A percentile compares a stretch with the other conserved stretches of the same genome.
phyloP scores from a whole-genome alignment of 148 eudicot genomes.

The Rhododendron williamsianum region DNA sequence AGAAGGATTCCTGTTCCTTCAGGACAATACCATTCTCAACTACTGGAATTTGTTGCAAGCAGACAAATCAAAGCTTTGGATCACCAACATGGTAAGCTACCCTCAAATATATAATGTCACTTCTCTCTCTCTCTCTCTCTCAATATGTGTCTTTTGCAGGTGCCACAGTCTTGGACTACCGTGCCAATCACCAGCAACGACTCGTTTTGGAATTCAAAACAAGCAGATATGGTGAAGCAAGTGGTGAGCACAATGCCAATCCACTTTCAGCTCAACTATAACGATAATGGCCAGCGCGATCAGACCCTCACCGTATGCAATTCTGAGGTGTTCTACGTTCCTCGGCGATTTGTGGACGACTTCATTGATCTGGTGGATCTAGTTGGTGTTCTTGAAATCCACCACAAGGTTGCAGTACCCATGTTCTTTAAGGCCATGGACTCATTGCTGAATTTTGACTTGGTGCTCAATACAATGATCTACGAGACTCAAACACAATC shows the following conservation, averaged over 20 bases:
- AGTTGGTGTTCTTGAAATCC: conserved; percentile 60
- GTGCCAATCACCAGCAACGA: conserved; percentile 35
- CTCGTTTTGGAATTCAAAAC: conserved; percentile 49
- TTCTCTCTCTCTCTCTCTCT: not conserved
- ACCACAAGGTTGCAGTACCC: conserved; percentile 82
- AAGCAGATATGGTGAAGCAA: conserved; percentile 70
- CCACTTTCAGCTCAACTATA: conserved; percentile 74
- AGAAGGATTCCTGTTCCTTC: conserved; percentile 79
- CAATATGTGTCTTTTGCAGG: conserved; percentile 28
- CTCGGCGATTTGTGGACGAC: conserved; percentile 54
- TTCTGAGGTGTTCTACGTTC: conserved; percentile 77
- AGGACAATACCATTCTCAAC: conserved; percentile 77
- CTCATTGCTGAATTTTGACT: conserved; percentile 55
- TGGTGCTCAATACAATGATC: conserved; percentile 50
- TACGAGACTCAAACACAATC: conserved; percentile 53
- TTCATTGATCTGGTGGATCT: conserved; percentile 53
- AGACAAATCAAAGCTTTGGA: conserved; percentile 81
- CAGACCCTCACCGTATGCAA: conserved; percentile 45
- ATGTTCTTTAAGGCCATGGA: conserved; percentile 82
- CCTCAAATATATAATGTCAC: not conserved
- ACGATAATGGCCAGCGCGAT: conserved; percentile 31
- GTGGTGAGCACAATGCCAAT: conserved; percentile 78
- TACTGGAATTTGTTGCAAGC: conserved; percentile 90
- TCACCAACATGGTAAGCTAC: conserved; percentile 64
- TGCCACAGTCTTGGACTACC: conserved; percentile 54